These are phyloP conservation scores for Aspergillus ruber DNA, from an alignment of 2,329 filamentous ascomycete species.

Conservation along the genomic window DNA sequence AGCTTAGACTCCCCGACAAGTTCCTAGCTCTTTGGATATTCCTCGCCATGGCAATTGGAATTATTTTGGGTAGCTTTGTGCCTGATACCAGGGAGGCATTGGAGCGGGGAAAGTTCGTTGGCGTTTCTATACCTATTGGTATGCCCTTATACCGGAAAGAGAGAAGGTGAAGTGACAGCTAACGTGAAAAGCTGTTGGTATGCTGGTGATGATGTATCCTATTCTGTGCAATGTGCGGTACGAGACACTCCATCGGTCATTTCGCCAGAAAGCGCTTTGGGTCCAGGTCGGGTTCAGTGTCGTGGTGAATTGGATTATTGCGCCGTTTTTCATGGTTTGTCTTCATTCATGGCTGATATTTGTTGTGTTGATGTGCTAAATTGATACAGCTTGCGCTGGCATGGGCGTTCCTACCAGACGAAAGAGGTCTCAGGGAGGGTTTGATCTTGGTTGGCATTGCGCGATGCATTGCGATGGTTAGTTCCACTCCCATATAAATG, in stretches of 20 bases:
- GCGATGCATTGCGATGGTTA: constrained; percentile 74
- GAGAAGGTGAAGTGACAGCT: neutral
- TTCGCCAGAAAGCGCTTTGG: constrained; percentile 61
- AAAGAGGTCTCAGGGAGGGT: constrained; percentile 51
- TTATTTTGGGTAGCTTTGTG: constrained; percentile 70
- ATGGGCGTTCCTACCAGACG: constrained; percentile 50
- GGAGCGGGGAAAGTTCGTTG: constrained; percentile 65
- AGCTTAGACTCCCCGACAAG: constrained; percentile 13
- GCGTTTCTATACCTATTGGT: constrained; percentile 62
- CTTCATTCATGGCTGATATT: neutral
- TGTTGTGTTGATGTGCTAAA: neutral
- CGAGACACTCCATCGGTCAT: constrained; percentile 64
- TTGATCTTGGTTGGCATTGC: constrained; percentile 78
- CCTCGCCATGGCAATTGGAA: constrained; percentile 67
- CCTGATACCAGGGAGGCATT: constrained; percentile 54
- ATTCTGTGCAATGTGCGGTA: constrained; percentile 82
- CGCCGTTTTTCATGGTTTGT: constrained; percentile 71
- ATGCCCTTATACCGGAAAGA: constrained; percentile 11
- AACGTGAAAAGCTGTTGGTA: constrained; percentile 56
- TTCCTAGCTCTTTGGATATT: constrained; percentile 60
- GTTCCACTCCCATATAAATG: neutral
- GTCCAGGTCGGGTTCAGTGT: constrained; percentile 69
- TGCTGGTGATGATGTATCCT: constrained; percentile 91
- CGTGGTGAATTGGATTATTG: constrained; percentile 74
- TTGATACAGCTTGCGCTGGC: constrained; percentile 39